Evolutionary conservation across 176 grass and related monocot species (phyloP).

Genomic region (Triticum urartu): DNA sequence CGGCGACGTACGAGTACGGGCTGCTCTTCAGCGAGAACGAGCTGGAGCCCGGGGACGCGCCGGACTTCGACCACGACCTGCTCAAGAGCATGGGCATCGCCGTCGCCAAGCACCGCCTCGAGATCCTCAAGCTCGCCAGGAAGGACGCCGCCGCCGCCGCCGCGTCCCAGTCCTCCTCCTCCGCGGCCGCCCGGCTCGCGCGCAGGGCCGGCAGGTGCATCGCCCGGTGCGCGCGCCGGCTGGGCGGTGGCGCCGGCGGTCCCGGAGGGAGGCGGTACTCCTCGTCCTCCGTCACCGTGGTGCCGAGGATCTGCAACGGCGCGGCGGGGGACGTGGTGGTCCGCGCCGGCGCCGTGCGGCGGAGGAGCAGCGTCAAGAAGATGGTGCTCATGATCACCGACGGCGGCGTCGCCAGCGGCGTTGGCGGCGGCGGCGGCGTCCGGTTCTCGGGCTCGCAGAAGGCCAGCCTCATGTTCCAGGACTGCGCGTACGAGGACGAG

Average conservation of each 20-base stretch:
- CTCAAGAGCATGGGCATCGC: constrained; percentile 94
- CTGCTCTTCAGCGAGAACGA: constrained; percentile 63
- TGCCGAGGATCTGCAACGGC: constrained; percentile 48
- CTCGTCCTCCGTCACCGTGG: constrained; percentile 30
- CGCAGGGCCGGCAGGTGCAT: constrained; percentile 44
- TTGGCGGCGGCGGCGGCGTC: background rate
- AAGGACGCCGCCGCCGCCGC: background rate
- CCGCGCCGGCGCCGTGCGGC: constrained; percentile 37
- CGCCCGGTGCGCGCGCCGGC: constrained; percentile 34
- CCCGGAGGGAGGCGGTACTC: background rate
- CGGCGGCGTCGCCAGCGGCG: background rate
- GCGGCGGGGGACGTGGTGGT: constrained; percentile 18
- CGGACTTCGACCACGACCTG: constrained; percentile 83
- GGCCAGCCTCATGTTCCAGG: constrained; percentile 53
- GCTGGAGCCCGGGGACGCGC: constrained; percentile 66
- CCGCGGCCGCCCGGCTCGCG: background rate
- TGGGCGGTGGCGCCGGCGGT: background rate
- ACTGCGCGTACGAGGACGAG: constrained; percentile 23
- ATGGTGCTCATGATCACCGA: constrained; percentile 69
- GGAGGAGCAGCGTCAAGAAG: constrained; percentile 44
- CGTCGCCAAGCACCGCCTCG: constrained; percentile 81
- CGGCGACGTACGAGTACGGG: constrained; percentile 61
- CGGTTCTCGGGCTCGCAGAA: constrained; percentile 38
- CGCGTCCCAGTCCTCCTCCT: background rate
- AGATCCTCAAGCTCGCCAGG: constrained; percentile 59